Conservation (phyloP, 768 basidiomycete species). For the Lactarius hengduanensis region DNA sequence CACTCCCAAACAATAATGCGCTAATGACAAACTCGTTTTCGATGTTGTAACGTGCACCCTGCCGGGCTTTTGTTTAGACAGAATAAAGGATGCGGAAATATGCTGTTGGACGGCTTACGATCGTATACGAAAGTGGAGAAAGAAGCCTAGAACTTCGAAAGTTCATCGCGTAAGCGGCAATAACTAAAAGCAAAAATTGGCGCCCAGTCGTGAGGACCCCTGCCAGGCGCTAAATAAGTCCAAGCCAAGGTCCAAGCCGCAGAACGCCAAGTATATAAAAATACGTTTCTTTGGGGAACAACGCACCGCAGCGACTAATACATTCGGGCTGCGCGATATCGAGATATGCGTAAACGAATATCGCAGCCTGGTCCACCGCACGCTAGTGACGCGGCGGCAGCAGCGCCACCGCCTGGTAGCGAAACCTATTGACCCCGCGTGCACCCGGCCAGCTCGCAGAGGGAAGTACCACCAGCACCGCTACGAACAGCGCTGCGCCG, state of each 20-base stretch:
- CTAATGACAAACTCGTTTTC: constrained; percentile 57
- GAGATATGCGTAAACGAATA: constrained; percentile 57
- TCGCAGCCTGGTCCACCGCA: constrained; percentile 42
- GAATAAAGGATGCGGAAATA: not conserved
- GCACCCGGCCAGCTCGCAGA: constrained; percentile 64
- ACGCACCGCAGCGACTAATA: constrained; percentile 50
- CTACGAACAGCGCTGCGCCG: constrained; percentile 41
- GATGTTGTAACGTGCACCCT: constrained; percentile 60
- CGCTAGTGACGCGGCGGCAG: not conserved
- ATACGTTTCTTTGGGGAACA: not conserved
- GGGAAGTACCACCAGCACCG: constrained; percentile 51
- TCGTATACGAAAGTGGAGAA: constrained; percentile 62
- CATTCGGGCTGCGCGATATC: constrained; percentile 58
- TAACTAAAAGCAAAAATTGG: constrained; percentile 35
- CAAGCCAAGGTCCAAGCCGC: constrained; percentile 9
- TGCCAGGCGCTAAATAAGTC: constrained; percentile 45
- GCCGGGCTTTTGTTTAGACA: not conserved
- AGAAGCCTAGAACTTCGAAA: constrained; percentile 40
- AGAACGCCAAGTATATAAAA: not conserved
- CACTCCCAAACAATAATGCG: constrained; percentile 59
- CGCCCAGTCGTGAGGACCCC: constrained; percentile 32
- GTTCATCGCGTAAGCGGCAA: not conserved
- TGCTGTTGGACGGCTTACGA: constrained; percentile 44
- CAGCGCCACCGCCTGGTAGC: constrained; percentile 12
- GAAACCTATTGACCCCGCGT: constrained; percentile 50